Evolutionary conservation across 345 rosid genomes (phyloP).

Genomic region (Orychophragmus violaceus): DNA sequence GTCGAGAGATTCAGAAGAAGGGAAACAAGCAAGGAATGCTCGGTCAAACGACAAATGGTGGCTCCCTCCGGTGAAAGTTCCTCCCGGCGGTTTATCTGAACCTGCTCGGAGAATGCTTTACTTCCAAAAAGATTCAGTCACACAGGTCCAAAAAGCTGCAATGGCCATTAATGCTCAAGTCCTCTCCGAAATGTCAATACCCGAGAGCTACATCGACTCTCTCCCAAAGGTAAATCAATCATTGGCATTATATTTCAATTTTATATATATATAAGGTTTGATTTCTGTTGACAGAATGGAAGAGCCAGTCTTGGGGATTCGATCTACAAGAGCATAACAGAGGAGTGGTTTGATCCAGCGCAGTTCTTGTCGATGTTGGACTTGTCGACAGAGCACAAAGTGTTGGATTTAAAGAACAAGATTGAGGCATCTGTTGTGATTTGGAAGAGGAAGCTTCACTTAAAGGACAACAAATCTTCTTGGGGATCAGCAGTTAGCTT

Average conservation of each 20-base stretch:
- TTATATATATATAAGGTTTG: no score
- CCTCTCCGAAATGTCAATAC: conserved; percentile 72
- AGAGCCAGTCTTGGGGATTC: conserved; percentile 78
- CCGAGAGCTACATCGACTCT: conserved; percentile 75
- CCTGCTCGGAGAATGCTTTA: conserved; percentile 47
- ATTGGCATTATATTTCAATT: neutral
- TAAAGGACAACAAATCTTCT: conserved; percentile 66
- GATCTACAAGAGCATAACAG: conserved; percentile 72
- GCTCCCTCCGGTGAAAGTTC: conserved; percentile 71
- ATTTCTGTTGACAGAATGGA: conserved; percentile 44
- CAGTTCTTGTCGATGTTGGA: conserved; percentile 67
- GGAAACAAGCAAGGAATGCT: conserved; percentile 30
- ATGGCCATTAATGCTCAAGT: conserved; percentile 90
- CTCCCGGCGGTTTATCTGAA: conserved; percentile 58
- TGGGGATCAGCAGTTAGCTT: conserved; percentile 83
- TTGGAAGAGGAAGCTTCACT: conserved; percentile 74
- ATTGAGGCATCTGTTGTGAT: conserved; percentile 87
- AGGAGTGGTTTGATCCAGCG: conserved; percentile 64
- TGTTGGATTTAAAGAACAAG: conserved; percentile 72
- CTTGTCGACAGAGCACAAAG: conserved; percentile 65
- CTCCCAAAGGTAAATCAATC: conserved; percentile 54
- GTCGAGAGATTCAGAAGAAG: conserved; percentile 45
- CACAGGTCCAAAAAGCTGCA: conserved; percentile 84
- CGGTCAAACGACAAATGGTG: conserved; percentile 63
- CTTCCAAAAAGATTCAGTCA: conserved; percentile 67